Evolutionary conservation across 495 filamentous ascomycete genomes (phyloP).

Genomic region (Xylaria acuta): DNA sequence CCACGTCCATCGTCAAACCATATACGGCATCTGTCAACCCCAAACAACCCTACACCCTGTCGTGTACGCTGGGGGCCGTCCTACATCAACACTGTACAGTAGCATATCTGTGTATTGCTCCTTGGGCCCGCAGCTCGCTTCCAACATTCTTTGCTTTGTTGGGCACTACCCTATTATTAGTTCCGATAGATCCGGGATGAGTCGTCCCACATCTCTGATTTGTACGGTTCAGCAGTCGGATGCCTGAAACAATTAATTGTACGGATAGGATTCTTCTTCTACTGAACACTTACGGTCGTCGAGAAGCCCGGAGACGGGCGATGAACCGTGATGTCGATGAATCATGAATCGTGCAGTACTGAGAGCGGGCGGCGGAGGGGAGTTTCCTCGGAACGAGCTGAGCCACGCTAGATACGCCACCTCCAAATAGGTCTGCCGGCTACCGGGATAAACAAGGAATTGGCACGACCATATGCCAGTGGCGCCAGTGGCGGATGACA

Average conservation of each 20-base stretch:
- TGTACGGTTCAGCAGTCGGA: neutral
- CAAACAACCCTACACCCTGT: neutral
- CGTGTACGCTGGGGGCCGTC: neutral
- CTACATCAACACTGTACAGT: conserved; percentile 7
- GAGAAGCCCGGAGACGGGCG: conserved; percentile 1
- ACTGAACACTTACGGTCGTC: neutral
- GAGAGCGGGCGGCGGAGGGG: neutral
- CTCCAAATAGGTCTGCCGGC: neutral
- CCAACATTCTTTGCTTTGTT: conserved; percentile 9
- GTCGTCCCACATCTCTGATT: neutral
- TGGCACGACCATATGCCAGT: neutral
- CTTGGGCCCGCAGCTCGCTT: conserved; percentile 18
- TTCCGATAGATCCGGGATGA: conserved; percentile 16
- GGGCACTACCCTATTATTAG: conserved; percentile 2
- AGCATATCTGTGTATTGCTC: conserved; percentile 7
- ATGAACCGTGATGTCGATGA: neutral
- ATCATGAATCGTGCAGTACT: no score
- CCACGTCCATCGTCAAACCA: neutral
- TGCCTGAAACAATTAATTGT: conserved; percentile 4
- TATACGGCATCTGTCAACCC: neutral
- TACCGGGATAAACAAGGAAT: conserved; percentile 7
- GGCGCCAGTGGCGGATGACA: neutral
- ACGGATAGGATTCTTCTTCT: neutral
- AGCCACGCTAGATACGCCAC: conserved; percentile 9
- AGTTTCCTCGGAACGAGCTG: conserved; percentile 6